Evolutionary conservation across 1,284 basidiomycete species (phyloP).

Genomic region (Microbotryum violaceum): DNA sequence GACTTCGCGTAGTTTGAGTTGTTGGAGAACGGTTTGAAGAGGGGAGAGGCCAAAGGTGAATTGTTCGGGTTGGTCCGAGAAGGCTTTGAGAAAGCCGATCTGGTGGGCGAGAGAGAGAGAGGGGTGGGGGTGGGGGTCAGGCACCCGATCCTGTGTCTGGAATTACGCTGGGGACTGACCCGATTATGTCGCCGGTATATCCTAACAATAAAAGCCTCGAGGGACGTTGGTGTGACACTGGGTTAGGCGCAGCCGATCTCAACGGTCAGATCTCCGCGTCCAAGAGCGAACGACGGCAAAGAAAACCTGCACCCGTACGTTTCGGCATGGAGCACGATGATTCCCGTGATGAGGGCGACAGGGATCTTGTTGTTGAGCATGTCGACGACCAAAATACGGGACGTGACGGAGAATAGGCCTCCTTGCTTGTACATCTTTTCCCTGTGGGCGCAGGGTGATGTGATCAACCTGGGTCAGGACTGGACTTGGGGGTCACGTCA

Average conservation of each 20-base stretch:
- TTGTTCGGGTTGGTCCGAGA: slow-evolving; percentile 90
- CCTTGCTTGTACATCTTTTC: slow-evolving; percentile 77
- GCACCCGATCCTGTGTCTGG: neutral
- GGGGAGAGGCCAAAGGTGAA: slow-evolving; percentile 88
- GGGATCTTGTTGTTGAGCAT: slow-evolving; percentile 82
- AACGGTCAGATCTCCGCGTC: neutral
- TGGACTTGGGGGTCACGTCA: neutral
- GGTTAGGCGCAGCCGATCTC: too few relatives aligned
- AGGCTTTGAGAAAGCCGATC: slow-evolving; percentile 89
- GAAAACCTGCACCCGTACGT: slow-evolving; percentile 48
- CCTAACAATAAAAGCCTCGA: slow-evolving; percentile 79
- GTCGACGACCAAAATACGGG: slow-evolving; percentile 88
- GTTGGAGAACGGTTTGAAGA: slow-evolving; percentile 83
- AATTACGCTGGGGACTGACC: slow-evolving; percentile 34
- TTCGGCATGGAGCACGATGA: slow-evolving; percentile 92
- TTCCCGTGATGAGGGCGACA: slow-evolving; percentile 73
- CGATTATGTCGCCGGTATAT: slow-evolving; percentile 78
- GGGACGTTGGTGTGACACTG: slow-evolving; percentile 73
- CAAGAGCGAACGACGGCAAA: slow-evolving; percentile 3
- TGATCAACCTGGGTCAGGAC: too few relatives aligned
- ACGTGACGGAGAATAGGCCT: slow-evolving; percentile 85
- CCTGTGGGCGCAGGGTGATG: slow-evolving; percentile 44
- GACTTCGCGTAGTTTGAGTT: slow-evolving; percentile 77
- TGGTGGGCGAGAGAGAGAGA: slow-evolving; percentile 33
- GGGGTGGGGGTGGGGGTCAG: too few relatives aligned